A percentile compares a stretch with the other conserved stretches of the same genome.
Evolutionary conservation across 1,284 basidiomycete genomes (phyloP).

Genomic region (Ceratobasidium sp.): DNA sequence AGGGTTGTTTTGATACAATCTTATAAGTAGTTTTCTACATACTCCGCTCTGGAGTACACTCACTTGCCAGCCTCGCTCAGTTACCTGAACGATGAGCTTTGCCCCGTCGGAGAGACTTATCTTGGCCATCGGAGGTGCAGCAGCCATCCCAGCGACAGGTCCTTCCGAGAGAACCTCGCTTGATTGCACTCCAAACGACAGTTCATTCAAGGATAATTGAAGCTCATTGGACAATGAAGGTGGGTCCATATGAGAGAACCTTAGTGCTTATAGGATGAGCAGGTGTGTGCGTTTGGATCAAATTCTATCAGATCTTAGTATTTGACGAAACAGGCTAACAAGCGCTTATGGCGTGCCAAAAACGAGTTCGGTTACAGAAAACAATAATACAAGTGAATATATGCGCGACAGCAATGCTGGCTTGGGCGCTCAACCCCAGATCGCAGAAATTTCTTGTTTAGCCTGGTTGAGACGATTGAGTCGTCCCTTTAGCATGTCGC

Average conservation of each 20-base stretch:
- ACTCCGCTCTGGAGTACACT: neutral
- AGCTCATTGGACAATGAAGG: constrained; percentile 33
- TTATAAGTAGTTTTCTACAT: neutral
- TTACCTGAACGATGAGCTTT: constrained; percentile 15
- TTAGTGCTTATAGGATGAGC: neutral
- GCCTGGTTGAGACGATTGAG: constrained; percentile 22
- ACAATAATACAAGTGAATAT: neutral
- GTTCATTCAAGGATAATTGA: constrained; percentile 5
- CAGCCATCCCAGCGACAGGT: constrained; percentile 2
- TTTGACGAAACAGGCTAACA: neutral
- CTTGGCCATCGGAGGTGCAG: constrained; percentile 35
- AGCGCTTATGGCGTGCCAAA: neutral
- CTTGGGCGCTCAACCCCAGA: constrained; percentile 16
- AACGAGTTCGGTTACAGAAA: neutral
- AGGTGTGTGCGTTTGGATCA: neutral
- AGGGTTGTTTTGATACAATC: no score
- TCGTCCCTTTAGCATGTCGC: constrained; percentile 31
- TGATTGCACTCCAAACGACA: constrained; percentile 25
- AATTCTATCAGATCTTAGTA: neutral
- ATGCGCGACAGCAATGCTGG: neutral
- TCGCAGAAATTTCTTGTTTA: constrained; percentile 21
- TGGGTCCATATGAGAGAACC: constrained; percentile 13
- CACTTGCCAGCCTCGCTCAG: constrained; percentile 37
- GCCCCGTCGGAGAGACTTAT: constrained; percentile 20
- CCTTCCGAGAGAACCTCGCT: constrained; percentile 18